Evolutionary conservation across 805 yeast genomes (phyloP).

Genomic region (Naumovozyma dairenensis): DNA sequence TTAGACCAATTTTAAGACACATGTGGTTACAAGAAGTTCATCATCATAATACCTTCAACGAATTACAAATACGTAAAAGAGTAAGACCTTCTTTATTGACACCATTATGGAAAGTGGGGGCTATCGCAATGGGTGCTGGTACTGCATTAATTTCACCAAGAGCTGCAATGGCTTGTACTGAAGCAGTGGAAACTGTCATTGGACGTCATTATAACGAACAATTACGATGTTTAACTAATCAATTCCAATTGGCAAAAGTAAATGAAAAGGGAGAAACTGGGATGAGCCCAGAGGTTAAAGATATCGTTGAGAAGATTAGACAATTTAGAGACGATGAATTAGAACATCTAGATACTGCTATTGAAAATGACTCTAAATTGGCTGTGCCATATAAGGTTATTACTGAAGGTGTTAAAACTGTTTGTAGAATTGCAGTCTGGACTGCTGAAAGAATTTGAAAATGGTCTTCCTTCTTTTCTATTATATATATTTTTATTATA

Average conservation of each 20-base stretch:
- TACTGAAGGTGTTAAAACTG: conserved; percentile 75
- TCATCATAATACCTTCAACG: conserved; percentile 79
- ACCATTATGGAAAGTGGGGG: conserved; percentile 90
- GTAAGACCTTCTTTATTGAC: conserved; percentile 88
- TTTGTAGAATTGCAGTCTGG: conserved; percentile 84
- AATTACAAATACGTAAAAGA: conserved; percentile 61
- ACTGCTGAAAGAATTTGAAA: conserved; percentile 71
- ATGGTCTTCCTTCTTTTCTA: too few species aligned
- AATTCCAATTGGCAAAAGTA: conserved; percentile 40
- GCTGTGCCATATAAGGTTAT: conserved; percentile 87
- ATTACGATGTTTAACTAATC: conserved; percentile 62
- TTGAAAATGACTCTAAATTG: conserved; percentile 80
- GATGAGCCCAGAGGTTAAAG: conserved; percentile 41
- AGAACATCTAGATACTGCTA: conserved; percentile 91
- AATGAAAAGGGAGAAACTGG: conserved; percentile 21
- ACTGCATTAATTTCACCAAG: conserved; percentile 85
- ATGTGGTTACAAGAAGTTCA: conserved; percentile 98
- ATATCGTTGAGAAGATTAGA: conserved; percentile 53
- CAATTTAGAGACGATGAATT: conserved; percentile 87
- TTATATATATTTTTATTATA: too few species aligned
- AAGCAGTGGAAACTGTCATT: conserved; percentile 96
- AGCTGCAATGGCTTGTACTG: conserved; percentile 99
- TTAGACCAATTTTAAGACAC: conserved; percentile 73
- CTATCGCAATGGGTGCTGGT: conserved; percentile 72
- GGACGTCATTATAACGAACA: conserved; percentile 94